Base-by-base conservation (phyloP, 768 basidiomycete species). In the Porpolomopsis calyptriformis region DNA sequence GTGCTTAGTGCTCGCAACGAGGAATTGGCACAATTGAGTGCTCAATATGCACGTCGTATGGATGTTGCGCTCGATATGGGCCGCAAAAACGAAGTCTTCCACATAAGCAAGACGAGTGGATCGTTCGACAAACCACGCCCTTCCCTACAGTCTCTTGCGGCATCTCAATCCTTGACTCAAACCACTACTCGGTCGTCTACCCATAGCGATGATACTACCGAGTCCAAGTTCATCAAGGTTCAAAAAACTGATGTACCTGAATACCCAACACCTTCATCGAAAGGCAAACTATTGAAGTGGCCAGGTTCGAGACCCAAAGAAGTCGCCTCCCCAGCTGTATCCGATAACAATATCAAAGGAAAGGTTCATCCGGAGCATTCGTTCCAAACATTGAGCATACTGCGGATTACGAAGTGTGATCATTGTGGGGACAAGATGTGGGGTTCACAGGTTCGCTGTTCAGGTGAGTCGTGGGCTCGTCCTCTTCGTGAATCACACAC, bases 361-460 rank as follows among this genome's bases (percentile, higher is more conserved):
- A 74, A 67, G 52, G 59, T 62, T 16, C 62, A 59, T 55, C 53
- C 72, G 27, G 82, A 86, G 47, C 96, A 99, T 60, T 75, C 73
- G 50, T 98, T 98, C 72, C 86, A 90, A 57, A 90, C 86, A 52
- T 69, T 88, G 52, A 94, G 82, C 55, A 77, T 92, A 23, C 68
- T 98, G 47, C 78, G 93, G 29, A 86, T 96, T 48, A 82, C 88
- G 23, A 76, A 88, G 34, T 99, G 96, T 59, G 96, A 98, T 56
- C 84, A 93, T 45, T 99, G 96, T 59, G 83, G 82, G 26, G 96
- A 98, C 59, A 99, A 98, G 70, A 81, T 98, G 81, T 99, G 93
- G 92, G 94, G 94, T 5, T 78, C 92, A n/a, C 91, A 93, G 58
- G 71, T 88, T 44, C 82, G 88, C 25, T 99, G 96, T 60, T 76